Conservation (phyloP, 2,329 filamentous ascomycete genomes). For the Fusarium caatingaense region DNA sequence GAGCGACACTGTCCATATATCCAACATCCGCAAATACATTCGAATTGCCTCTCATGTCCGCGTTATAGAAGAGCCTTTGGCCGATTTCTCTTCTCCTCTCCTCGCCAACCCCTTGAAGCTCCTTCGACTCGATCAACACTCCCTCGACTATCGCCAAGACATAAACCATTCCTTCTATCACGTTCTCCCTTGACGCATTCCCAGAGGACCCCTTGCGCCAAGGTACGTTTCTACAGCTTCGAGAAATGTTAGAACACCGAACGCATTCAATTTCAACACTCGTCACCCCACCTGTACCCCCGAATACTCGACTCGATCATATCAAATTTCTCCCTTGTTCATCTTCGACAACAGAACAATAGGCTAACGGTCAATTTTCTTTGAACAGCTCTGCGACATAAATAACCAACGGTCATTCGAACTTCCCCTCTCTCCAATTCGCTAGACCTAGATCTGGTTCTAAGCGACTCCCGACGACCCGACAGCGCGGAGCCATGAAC, state of each 20-base stretch:
- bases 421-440: conserved; percentile 5
- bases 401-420: conserved; percentile 18
- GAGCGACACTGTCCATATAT: conserved; percentile 31
- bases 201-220: conserved; percentile 25
- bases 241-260: neutral
- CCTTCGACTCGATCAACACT: conserved; percentile 27
- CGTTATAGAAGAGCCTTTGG: conserved; percentile 52
- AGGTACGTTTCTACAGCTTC: conserved; percentile 35
- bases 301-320: conserved; percentile 11
- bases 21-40: conserved; percentile 3
- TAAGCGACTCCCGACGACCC: conserved; percentile 38
- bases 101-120: conserved; percentile 22
- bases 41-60: conserved; percentile 48
- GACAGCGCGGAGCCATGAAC: conserved; percentile 48
- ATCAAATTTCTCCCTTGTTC: conserved; percentile 13
- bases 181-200: conserved; percentile 28
- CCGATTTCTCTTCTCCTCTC: conserved; percentile 34
- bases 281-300: conserved; percentile 35
- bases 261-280: conserved; percentile 12
- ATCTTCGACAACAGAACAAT: neutral
- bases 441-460: conserved; percentile 35
- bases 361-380: conserved; percentile 23
- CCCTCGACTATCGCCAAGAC: conserved; percentile 30
- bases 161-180: conserved; percentile 14
- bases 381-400: conserved; percentile 8